A percentile compares a stretch with the other conserved stretches of the same genome.
Conservation (phyloP, 78 protist genomes). For the Polysphondylium violaceum region DNA sequence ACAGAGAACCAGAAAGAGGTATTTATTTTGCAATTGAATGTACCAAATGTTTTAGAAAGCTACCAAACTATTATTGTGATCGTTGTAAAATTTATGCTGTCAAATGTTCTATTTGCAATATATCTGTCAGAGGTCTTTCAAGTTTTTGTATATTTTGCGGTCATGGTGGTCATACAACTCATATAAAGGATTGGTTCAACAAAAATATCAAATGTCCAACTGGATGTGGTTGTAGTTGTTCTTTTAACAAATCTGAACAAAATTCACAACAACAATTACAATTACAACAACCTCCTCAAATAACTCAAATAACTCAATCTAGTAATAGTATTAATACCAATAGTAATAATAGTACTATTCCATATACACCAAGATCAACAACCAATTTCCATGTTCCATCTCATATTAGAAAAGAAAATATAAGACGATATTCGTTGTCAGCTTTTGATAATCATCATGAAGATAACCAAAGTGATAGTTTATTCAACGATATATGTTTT, state of each 20-base stretch:
- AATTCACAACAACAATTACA: slow-evolving; percentile 14
- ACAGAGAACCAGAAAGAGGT: neutral
- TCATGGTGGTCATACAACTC: slow-evolving; percentile 85
- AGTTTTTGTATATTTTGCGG: slow-evolving; percentile 80
- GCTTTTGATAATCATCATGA: too few species aligned
- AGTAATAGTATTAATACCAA: too few species aligned
- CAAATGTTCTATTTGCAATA: slow-evolving; percentile 78
- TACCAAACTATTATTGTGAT: slow-evolving; percentile 37
- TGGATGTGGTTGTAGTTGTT: slow-evolving; percentile 81
- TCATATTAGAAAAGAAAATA: too few species aligned
- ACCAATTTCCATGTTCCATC: too few species aligned
- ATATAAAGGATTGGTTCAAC: slow-evolving; percentile 69
- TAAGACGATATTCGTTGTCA: too few species aligned
- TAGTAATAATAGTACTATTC: too few species aligned
- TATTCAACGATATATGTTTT: too few species aligned
- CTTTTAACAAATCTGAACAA: slow-evolving; percentile 15
- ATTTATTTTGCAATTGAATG: slow-evolving; percentile 32
- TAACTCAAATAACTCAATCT: too few species aligned
- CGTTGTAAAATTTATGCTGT: slow-evolving; percentile 65
- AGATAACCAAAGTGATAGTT: too few species aligned
- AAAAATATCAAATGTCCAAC: slow-evolving; percentile 72
- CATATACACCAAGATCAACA: too few species aligned
- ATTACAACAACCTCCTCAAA: neutral
- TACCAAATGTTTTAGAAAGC: slow-evolving; percentile 33
- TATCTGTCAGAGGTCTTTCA: slow-evolving; percentile 67